Percentiles rank a stretch among this genome's conserved stretches.
phyloP scores from a whole-genome alignment of 495 filamentous ascomycete species.

The Penicillium coprophilum region DNA sequence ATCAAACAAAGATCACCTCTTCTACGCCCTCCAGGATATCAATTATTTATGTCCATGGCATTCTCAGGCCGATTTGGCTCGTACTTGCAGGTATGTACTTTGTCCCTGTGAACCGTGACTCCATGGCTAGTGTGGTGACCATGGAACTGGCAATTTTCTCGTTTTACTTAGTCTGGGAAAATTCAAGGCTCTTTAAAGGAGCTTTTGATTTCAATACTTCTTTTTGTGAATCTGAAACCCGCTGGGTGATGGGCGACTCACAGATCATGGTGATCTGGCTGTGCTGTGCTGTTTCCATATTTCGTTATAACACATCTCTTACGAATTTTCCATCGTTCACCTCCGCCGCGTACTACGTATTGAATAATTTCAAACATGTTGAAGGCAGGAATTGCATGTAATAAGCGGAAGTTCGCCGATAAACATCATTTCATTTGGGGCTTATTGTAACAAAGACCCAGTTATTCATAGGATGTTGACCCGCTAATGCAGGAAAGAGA shows the following conservation, averaged over 20 bases:
- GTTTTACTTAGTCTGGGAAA: conserved; percentile 13
- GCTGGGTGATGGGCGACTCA: not conserved
- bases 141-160: not conserved
- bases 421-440: not conserved
- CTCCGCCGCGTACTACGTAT: not conserved
- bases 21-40: conserved; percentile 17
- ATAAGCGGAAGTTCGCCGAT: not conserved
- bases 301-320: not conserved
- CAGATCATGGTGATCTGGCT: conserved; percentile 3
- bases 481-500: conserved; percentile 4
- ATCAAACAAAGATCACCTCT: conserved; percentile 27
- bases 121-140: not conserved
- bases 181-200: conserved; percentile 19
- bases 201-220: no score
- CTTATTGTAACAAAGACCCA: not conserved
- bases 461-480: not conserved
- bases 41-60: conserved; percentile 28
- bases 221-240: not conserved
- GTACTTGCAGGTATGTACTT: conserved; percentile 21
- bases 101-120: not conserved
- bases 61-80: conserved; percentile 17
- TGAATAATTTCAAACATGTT: no score
- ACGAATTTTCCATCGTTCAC: not conserved
- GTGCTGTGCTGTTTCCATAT: not conserved
- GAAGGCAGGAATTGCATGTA: no score